Evolutionary conservation across 2,329 filamentous ascomycete species (phyloP).

Genomic region (Pyrenophora tritici-repentis): DNA sequence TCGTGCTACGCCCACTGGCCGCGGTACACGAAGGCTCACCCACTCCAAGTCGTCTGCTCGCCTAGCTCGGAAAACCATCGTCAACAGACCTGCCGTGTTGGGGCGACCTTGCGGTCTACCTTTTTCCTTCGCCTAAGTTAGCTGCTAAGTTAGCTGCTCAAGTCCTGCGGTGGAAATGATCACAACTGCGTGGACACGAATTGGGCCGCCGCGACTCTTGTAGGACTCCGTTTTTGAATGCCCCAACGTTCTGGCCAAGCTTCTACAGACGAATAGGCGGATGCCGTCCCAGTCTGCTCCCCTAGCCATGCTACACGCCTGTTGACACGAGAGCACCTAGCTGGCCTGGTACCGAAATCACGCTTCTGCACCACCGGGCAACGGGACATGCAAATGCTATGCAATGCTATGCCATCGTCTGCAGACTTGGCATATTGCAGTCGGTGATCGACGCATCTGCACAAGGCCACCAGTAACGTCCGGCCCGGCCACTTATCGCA

Average conservation of each 20-base stretch:
- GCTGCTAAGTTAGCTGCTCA: slow-evolving; percentile 29
- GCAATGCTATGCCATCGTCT: slow-evolving; percentile 20
- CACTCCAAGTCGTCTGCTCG: slow-evolving; percentile 15
- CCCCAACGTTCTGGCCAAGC: slow-evolving; percentile 25
- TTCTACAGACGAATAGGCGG: slow-evolving; percentile 31
- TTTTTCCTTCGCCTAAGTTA: slow-evolving; percentile 24
- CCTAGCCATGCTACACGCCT: slow-evolving; percentile 22
- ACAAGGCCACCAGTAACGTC: slow-evolving; percentile 43
- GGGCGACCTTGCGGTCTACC: slow-evolving; percentile 29
- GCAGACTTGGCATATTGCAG: slow-evolving; percentile 37
- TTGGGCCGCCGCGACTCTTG: slow-evolving; percentile 28
- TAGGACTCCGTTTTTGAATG: slow-evolving; percentile 17
- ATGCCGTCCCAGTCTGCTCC: slow-evolving; percentile 24
- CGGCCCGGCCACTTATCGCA: slow-evolving; percentile 49
- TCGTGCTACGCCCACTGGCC: slow-evolving; percentile 33
- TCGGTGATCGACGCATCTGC: slow-evolving; percentile 41
- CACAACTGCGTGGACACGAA: slow-evolving; percentile 32
- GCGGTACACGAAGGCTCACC: slow-evolving; percentile 34
- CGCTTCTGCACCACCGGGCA: slow-evolving; percentile 25
- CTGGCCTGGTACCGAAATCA: slow-evolving; percentile 27
- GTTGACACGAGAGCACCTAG: slow-evolving; percentile 28
- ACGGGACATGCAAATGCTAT: slow-evolving; percentile 24
- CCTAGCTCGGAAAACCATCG: slow-evolving; percentile 32
- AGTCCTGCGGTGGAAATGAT: slow-evolving; percentile 42
- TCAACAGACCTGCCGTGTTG: slow-evolving; percentile 42